A percentile compares a stretch with the other conserved stretches of the same genome.
Evolutionary conservation across 2,329 filamentous ascomycete species (phyloP).

Genomic region (Myriosclerotinia curreyana): DNA sequence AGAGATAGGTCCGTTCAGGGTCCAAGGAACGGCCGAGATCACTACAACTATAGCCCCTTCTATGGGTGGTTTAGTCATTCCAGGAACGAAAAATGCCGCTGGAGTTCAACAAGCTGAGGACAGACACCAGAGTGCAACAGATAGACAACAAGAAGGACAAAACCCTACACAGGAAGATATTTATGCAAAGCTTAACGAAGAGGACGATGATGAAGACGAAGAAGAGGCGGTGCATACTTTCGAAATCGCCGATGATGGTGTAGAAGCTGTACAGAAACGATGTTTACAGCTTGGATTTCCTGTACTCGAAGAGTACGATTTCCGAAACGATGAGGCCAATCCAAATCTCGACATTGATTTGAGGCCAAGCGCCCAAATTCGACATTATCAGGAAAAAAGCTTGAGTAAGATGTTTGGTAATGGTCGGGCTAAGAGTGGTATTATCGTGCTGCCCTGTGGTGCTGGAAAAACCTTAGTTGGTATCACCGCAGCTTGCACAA

Average conservation of each 20-base stretch:
- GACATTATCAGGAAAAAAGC: conserved; percentile 94
- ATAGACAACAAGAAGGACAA: conserved; percentile 46
- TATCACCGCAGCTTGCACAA: conserved; percentile 96
- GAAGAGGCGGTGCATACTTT: conserved; percentile 89
- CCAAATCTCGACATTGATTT: conserved; percentile 92
- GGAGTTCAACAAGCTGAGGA: conserved; percentile 71
- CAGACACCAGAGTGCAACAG: conserved; percentile 42
- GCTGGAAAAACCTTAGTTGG: conserved; percentile 96
- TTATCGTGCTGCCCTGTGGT: conserved; percentile 94
- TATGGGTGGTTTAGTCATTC: conserved; percentile 84
- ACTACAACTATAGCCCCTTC: conserved; percentile 81
- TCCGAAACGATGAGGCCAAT: conserved; percentile 85
- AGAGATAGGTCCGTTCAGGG: conserved; percentile 73
- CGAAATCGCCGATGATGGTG: conserved; percentile 77
- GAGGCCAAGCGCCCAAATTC: conserved; percentile 83
- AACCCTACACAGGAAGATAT: conserved; percentile 64
- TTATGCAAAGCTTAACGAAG: conserved; percentile 68
- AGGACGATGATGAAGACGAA: conserved; percentile 80
- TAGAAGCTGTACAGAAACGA: conserved; percentile 84
- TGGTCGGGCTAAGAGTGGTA: conserved; percentile 91
- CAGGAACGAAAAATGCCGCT: conserved; percentile 89
- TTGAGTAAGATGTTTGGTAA: conserved; percentile 99
- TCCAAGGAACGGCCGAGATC: conserved; percentile 67
- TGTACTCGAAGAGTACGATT: conserved; percentile 95
- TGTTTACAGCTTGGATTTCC: conserved; percentile 85